Conservation (phyloP, 768 basidiomycete species). For the Scleroderma citrinum region DNA sequence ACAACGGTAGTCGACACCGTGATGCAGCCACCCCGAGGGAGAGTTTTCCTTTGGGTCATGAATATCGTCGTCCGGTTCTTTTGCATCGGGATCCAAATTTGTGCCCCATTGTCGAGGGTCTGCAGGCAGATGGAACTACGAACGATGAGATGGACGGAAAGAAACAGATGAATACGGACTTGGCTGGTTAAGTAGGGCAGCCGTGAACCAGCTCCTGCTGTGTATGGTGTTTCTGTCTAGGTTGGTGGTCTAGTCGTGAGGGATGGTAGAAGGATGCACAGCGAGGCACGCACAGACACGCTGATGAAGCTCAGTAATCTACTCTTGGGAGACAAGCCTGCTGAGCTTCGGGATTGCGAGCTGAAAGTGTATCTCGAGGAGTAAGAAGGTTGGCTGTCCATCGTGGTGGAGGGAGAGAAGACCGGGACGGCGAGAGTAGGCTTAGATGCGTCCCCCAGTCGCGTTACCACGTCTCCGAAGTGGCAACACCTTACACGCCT, state of each 20-base stretch:
- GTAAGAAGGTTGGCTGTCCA: neutral
- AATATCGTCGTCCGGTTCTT: conserved; percentile 66
- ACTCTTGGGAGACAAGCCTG: conserved; percentile 12
- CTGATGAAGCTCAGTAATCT: conserved; percentile 24
- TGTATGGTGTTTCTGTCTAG: conserved; percentile 35
- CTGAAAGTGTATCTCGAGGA: conserved; percentile 2
- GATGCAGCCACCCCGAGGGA: conserved; percentile 31
- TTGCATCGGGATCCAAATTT: conserved; percentile 45
- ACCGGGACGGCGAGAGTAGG: neutral
- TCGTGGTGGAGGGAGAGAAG: conserved; percentile 12
- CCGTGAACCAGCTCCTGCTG: conserved; percentile 34
- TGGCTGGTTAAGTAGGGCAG: conserved; percentile 37
- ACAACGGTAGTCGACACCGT: conserved; percentile 56
- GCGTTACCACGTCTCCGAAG: too few relatives aligned
- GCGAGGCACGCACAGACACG: conserved; percentile 12
- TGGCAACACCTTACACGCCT: neutral
- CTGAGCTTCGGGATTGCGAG: conserved; percentile 1
- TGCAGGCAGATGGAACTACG: conserved; percentile 56
- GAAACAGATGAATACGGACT: conserved; percentile 20
- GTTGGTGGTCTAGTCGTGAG: neutral
- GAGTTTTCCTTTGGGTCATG: conserved; percentile 53
- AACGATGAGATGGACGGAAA: neutral
- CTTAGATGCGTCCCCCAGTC: too few relatives aligned
- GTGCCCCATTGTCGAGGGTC: conserved; percentile 67
- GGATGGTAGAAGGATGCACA: neutral